Base-by-base conservation (phyloP, 768 basidiomycete genomes). In the Calocybe gangraenosa region DNA sequence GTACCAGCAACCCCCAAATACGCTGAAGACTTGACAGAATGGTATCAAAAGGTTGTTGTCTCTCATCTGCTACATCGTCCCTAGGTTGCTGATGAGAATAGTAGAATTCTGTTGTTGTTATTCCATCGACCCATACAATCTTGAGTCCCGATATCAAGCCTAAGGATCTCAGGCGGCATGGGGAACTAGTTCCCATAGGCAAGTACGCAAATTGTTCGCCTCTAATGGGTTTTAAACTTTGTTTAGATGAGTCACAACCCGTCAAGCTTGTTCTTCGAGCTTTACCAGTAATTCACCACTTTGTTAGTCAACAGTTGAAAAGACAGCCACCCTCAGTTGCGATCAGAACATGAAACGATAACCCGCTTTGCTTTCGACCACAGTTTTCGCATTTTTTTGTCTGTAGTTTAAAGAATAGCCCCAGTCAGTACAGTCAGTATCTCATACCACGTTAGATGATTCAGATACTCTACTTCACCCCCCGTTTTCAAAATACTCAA, bases 21-120 rank as follows among this genome's bases (percentile, higher is more conserved):
- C 40, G 61, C 74, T 8, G 75, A 79, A 9, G 78, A 74, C 9
- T 70, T 84, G 21, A 70, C 78, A 32, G 55, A 63, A 14, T 95
- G 92, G 92, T 94, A 91, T 67, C 68, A 70, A 47, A 70, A 81
- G 62, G 88, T 86, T 49, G 25, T 6, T 5, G 11, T 28, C 44
- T 71, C 17, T 30, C 13, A 14, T 45, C 22, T 41, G 28, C 0
- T 17, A 32, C 18, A 17, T 25, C 11, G 1, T 37, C 8, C 8
- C 20, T 19, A 9, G n/a, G 7, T 42, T 19, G 15, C 37, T 7
- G 7, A 53, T 50, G 37, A 45, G n/a, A 15, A n/a, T n/a, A 11
- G 1, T 53, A 92, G 89, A 76, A 80, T 50, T 91, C 89, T 0
- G 67, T 82, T 25, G 76, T 91, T 23, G 75, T 87, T 43, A 67